phyloP scores from a whole-genome alignment of 192 early-diverging fungal species.

The Chytriomyces hyalinus region DNA sequence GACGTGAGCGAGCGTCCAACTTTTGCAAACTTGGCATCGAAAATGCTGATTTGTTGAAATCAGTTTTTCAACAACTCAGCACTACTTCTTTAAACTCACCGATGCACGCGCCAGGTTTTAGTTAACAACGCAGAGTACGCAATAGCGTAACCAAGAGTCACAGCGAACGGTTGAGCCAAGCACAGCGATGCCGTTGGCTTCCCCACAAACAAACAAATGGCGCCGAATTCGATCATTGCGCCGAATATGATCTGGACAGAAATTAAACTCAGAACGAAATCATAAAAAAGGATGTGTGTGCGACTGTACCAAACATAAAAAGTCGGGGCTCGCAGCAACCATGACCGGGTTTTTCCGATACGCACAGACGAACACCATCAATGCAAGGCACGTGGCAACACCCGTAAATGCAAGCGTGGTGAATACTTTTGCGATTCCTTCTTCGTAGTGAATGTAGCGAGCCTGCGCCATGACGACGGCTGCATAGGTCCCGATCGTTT shows the following conservation, averaged over 20 bases:
- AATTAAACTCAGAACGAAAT: background rate
- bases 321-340: background rate
- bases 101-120: background rate
- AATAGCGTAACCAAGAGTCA: background rate
- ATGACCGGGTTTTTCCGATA: background rate
- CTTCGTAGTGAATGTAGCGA: background rate
- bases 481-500: conserved; percentile 16
- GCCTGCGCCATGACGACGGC: background rate
- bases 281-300: background rate
- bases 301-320: background rate
- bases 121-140: background rate
- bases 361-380: background rate
- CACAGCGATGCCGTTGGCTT: background rate
- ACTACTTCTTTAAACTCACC: background rate
- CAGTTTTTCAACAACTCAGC: background rate
- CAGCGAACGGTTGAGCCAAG: background rate
- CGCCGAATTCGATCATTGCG: background rate
- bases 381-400: background rate
- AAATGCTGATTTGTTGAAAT: background rate
- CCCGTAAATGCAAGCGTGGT: background rate
- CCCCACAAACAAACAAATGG: background rate
- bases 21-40: background rate
- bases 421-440: background rate
- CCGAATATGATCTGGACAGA: background rate
- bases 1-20: background rate